Base-by-base conservation (phyloP, 805 yeast genomes). In the Lachancea sp. region DNA sequence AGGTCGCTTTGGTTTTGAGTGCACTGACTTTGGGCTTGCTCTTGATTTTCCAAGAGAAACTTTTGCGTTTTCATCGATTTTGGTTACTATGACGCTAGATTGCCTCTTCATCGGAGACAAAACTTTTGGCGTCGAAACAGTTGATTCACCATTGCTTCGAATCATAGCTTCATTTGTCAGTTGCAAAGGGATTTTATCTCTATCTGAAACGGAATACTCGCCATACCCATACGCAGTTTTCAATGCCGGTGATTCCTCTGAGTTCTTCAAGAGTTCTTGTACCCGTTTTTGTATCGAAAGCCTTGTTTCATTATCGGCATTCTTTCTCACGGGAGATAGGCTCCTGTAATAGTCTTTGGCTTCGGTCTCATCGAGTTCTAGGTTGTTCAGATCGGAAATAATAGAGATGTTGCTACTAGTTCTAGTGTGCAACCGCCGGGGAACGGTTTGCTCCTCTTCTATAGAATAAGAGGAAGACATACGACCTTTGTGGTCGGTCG, bases 221-320 rank as follows among this genome's bases (percentile, higher is more conserved):
- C 96, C 96, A 59, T 88, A 87, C 0, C 96, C 96, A 4, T 69
- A 60, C 0, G 95, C 95, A 0, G 90, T 78, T 50, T 75, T 80
- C 13, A 63, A 56, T 0, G 73, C 64, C 2, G 74, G 73, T 9
- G 74, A 16, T 8, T 48, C 52, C 11, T 51, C 50, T 5, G 58
- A 49, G 17, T 45, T 47, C 43, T 60, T 67, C 41, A 78, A 57
- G 29, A 75, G 62, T 49, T 68, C 68, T 34, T 71, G 72, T 57
- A 78, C 76, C 48, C 83, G 67, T 41, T 72, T 63, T 49, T 77
- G 81, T 32, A 80, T 77, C 0, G 73, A 66, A 21, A 31, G 16
- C n/a, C 38, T 20, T 2, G 43, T 18, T 3, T 26, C 38, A 3
- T 26, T 34, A 16, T 40, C 41, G 3, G 38, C 36, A 0, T 36